Evolutionary conservation across 805 yeast genomes (phyloP), one percentile per base, ranked within the genome.

Genomic region (Kregervanrija delftensis): DNA sequence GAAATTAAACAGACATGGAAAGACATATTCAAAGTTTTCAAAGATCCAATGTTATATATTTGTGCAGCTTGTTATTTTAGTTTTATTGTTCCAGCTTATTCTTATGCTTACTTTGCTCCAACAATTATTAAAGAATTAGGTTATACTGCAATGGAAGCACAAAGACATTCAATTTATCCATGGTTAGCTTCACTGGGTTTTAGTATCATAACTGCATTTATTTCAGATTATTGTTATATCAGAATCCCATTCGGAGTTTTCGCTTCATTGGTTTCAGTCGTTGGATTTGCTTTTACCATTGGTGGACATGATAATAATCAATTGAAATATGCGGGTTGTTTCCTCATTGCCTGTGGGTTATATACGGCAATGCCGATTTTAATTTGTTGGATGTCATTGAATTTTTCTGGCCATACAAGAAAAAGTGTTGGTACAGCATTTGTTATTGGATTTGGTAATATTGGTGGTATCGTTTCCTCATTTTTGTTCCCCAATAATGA

Each of bases 161-260:
- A 88, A 62, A 75, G 83, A 44, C 82, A 81, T 65, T 83, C 95
- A 0, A 86, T 88, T 40, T 89, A 87, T 52, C 95, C 96, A 15
- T 88, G 95, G 90, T 69, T 86, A 36, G 66, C 73, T 30, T 86
- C 95, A 0, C 83, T 87, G 57, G 88, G 83, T 5, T 66, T 75
- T 32, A 75, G 82, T 37, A 79, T 82, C 64, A 54, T 76, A 4
- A 50, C 74, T n/a, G 91, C 95, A 0, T 66, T 70, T 47, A 49
- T 71, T 45, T 82, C 93, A 0, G 96, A 87, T 59, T 62, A 57
- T 39, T 43, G 66, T 16, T 67, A 73, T 48, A 56, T 59, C 33
- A 71, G 88, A 64, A 59, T 73, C 16, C 70, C 72, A 40, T 68
- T 65, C 49, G 70, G 69, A 11, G 14, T 68, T 10, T 40, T 58